Evolutionary conservation across 2,329 filamentous ascomycete species (phyloP).

Genomic region (Fonsecaea pedrosoi): DNA sequence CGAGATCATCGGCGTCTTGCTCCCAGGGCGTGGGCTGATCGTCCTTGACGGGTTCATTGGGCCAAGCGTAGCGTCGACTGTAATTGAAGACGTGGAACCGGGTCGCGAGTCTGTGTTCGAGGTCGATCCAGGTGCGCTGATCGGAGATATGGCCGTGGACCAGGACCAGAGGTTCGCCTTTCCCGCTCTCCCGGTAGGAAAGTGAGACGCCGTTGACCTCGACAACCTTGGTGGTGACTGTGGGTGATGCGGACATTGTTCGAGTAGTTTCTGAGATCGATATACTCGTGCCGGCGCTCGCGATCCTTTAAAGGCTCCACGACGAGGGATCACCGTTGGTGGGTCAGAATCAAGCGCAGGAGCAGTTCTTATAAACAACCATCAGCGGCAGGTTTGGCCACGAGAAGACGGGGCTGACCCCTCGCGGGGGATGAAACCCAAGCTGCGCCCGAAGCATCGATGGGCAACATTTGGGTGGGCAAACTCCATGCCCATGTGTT

Average conservation of each 20-base stretch:
- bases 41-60: conserved; percentile 26
- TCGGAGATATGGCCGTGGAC: conserved; percentile 31
- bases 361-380: background rate
- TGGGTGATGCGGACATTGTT: conserved; percentile 8
- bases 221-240: background rate
- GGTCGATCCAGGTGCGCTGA: conserved; percentile 22
- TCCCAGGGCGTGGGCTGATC: conserved; percentile 20
- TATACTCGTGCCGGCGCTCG: background rate
- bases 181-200: conserved; percentile 25
- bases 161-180: conserved; percentile 29
- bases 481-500: background rate
- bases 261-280: background rate
- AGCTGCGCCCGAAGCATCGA: background rate
- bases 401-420: background rate
- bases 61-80: conserved; percentile 31
- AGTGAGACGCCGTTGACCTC: conserved; percentile 24
- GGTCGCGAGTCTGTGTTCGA: conserved; percentile 22
- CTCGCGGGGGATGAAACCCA: background rate
- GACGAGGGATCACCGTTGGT: background rate
- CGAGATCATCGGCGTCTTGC: conserved; percentile 24
- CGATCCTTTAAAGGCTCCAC: background rate
- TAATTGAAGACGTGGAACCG: conserved; percentile 28
- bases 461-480: background rate
- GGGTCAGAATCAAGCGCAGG: background rate
- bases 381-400: background rate